Evolutionary conservation across 495 filamentous ascomycete genomes (phyloP).

Genomic region (Tuber aestivum): DNA sequence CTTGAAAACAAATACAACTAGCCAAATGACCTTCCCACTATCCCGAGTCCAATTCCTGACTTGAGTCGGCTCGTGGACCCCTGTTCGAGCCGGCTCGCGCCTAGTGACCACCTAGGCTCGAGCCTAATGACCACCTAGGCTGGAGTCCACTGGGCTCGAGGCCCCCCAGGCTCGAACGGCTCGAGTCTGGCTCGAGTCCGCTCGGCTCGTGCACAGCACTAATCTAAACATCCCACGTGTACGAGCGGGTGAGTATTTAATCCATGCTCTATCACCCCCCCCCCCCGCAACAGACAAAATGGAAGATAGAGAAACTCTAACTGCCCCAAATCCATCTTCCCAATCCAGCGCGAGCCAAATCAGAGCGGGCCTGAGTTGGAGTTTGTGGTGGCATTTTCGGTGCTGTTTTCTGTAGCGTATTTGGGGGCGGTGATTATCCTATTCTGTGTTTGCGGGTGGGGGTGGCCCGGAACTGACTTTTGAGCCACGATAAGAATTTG

Average conservation of each 20-base stretch:
- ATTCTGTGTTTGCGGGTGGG: not conserved
- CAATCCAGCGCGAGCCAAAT: slow-evolving; percentile 69
- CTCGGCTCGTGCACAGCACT: too few relatives aligned
- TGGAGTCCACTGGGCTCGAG: too few relatives aligned
- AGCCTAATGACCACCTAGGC: too few relatives aligned
- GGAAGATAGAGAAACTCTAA: slow-evolving; percentile 49
- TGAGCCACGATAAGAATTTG: not conserved
- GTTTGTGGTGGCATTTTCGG: slow-evolving; percentile 22
- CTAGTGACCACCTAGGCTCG: too few relatives aligned
- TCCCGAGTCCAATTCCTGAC: too few relatives aligned
- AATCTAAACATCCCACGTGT: slow-evolving; percentile 70
- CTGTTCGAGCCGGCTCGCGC: too few relatives aligned
- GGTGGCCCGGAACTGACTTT: not conserved
- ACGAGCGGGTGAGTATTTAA: slow-evolving; percentile 89
- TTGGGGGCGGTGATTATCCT: slow-evolving; percentile 5
- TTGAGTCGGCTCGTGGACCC: too few relatives aligned
- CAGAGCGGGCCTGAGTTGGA: slow-evolving; percentile 15
- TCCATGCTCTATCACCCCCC: slow-evolving; percentile 64
- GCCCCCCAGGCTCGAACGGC: too few relatives aligned
- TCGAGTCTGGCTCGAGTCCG: too few relatives aligned
- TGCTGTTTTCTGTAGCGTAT: slow-evolving; percentile 7
- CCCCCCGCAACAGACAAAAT: not conserved
- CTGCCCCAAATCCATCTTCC: slow-evolving; percentile 65
- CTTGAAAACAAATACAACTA: too few relatives aligned
- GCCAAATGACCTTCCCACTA: too few relatives aligned